Conservation (phyloP, 495 filamentous ascomycete genomes). For the Ramalina peruviana region DNA sequence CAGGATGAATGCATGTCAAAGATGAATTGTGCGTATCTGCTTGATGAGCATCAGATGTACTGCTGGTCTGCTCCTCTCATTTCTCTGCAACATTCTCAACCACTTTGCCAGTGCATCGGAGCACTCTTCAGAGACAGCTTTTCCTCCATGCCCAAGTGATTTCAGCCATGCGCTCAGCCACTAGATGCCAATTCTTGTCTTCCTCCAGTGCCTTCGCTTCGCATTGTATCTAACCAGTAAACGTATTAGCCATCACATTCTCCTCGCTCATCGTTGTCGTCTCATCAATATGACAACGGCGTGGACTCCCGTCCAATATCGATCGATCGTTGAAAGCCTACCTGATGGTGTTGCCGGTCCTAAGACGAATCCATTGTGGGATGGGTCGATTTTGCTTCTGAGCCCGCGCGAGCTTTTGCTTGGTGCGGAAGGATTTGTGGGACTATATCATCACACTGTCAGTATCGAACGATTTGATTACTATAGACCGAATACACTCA, state of each 20-base stretch:
- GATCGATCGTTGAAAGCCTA: slow-evolving; percentile 31
- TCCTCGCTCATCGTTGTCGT: not conserved
- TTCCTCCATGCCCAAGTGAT: not conserved
- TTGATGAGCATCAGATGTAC: too few species aligned
- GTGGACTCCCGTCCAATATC: not conserved
- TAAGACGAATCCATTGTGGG: slow-evolving; percentile 97
- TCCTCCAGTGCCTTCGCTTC: slow-evolving; percentile 98
- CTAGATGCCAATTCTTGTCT: slow-evolving; percentile 98
- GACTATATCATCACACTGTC: slow-evolving; percentile 3
- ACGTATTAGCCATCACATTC: slow-evolving; percentile 12
- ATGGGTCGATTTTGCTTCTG: slow-evolving; percentile 99
- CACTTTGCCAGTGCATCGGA: too few species aligned
- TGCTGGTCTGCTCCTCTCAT: too few species aligned
- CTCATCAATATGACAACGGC: not conserved
- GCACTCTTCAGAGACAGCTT: not conserved
- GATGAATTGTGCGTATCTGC: too few species aligned
- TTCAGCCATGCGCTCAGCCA: slow-evolving; percentile 10
- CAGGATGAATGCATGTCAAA: too few species aligned
- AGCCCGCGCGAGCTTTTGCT: slow-evolving; percentile 99
- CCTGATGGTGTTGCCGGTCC: slow-evolving; percentile 97
- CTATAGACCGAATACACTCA: not conserved
- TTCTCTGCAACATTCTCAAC: too few species aligned
- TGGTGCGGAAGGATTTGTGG: slow-evolving; percentile 98
- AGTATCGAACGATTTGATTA: too few species aligned
- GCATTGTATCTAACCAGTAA: slow-evolving; percentile 74